Conservation (phyloP, 1,139 yeast species). For the Citeromyces hawaiiensis region DNA sequence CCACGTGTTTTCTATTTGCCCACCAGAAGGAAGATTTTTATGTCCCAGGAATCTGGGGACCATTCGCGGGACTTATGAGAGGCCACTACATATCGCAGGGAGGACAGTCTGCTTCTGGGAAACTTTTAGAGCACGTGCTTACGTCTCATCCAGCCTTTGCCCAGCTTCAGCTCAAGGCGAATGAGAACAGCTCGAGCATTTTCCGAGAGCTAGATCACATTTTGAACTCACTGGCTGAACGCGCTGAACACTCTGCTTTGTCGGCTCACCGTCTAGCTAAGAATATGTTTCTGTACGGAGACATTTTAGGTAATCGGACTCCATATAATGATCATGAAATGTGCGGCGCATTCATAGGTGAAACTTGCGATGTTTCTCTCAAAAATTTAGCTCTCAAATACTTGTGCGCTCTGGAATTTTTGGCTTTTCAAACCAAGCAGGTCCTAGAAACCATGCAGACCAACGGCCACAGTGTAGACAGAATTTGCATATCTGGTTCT, state of each 20-base stretch:
- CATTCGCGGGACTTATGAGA: slow-evolving; percentile 22
- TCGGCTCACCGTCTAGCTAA: slow-evolving; percentile 13
- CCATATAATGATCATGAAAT: slow-evolving; percentile 36
- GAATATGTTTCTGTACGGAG: slow-evolving; percentile 35
- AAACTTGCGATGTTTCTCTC: slow-evolving; percentile 17
- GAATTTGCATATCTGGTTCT: slow-evolving; percentile 33
- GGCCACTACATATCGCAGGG: slow-evolving; percentile 27
- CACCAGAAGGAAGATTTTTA: slow-evolving; percentile 6
- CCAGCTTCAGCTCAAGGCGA: slow-evolving; percentile 5
- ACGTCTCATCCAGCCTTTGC: slow-evolving; percentile 22
- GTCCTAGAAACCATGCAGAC: slow-evolving; percentile 18
- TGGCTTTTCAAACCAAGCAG: slow-evolving; percentile 33
- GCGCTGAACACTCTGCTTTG: no score
- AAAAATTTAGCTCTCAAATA: slow-evolving; percentile 25
- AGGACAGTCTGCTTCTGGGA: slow-evolving; percentile 48
- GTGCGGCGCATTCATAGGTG: slow-evolving; percentile 36
- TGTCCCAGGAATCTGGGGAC: slow-evolving; percentile 44
- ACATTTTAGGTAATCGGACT: slow-evolving; percentile 40
- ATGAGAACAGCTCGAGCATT: slow-evolving; percentile 6
- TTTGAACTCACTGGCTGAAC: slow-evolving; percentile 9
- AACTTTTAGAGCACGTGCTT: slow-evolving; percentile 31
- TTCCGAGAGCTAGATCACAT: slow-evolving; percentile 22
- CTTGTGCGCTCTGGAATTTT: slow-evolving; percentile 31
- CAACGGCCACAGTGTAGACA: slow-evolving; percentile 12
- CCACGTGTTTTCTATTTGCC: slow-evolving; percentile 37